These are phyloP conservation scores for Aspergillus fumigatus DNA, from an alignment of 2,329 filamentous ascomycete genomes.

Conservation along the genomic window DNA sequence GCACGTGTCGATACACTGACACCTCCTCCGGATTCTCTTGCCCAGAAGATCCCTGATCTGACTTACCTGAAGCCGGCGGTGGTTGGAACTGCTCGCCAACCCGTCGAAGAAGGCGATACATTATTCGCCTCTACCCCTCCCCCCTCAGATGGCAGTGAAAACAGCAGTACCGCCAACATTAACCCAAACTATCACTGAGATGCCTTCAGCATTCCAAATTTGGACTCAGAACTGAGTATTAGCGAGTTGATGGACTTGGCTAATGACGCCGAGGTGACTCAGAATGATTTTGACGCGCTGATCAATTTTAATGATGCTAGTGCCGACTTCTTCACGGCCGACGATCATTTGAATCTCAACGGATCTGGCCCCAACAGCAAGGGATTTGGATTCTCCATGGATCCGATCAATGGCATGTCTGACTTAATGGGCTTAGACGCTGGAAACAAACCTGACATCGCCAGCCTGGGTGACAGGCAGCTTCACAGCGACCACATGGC, in stretches of 20 bases:
- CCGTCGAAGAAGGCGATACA: slow-evolving; percentile 20
- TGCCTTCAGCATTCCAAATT: slow-evolving; percentile 26
- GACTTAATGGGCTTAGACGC: slow-evolving; percentile 14
- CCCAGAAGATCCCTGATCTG: slow-evolving; percentile 37
- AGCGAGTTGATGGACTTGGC: slow-evolving; percentile 41
- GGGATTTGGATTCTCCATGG: slow-evolving; percentile 10
- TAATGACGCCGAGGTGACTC: slow-evolving; percentile 41
- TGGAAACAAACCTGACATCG: slow-evolving; percentile 12
- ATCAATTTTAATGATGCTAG: slow-evolving; percentile 44
- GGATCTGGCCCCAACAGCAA: slow-evolving; percentile 6
- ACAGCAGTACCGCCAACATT: slow-evolving; percentile 37
- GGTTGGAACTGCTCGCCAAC: slow-evolving; percentile 12
- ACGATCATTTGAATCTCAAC: slow-evolving; percentile 15
- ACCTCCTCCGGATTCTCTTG: slow-evolving; percentile 37
- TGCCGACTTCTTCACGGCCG: slow-evolving; percentile 32
- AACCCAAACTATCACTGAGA: slow-evolving; percentile 27
- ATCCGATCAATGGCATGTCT: slow-evolving; percentile 9
- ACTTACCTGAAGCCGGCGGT: slow-evolving; percentile 30
- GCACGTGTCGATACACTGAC: slow-evolving; percentile 32
- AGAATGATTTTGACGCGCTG: slow-evolving; percentile 44
- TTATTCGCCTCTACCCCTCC: slow-evolving; percentile 39
- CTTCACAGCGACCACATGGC: background rate
- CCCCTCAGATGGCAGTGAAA: slow-evolving; percentile 40
- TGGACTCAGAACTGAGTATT: slow-evolving; percentile 33
- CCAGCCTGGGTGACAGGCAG: slow-evolving; percentile 2